These are phyloP conservation scores for Mycena floridula DNA, from an alignment of 768 basidiomycete species.

Conservation along the genomic window DNA sequence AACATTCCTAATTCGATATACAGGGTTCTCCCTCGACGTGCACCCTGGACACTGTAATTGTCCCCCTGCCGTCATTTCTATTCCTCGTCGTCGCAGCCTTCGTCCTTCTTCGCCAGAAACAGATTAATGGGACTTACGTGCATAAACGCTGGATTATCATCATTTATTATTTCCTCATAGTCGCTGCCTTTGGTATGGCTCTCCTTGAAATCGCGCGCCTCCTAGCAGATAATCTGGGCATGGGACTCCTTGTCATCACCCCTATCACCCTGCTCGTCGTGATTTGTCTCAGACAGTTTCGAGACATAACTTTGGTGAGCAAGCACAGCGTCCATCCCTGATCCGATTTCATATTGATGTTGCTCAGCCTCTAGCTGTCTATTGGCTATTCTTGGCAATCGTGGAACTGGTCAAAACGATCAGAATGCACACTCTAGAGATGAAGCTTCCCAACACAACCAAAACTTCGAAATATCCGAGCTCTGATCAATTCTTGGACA, in stretches of 20 bases:
- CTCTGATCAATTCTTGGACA: too few species aligned
- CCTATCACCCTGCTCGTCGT: slow-evolving; percentile 14
- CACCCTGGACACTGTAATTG: slow-evolving; percentile 19
- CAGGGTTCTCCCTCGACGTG: slow-evolving; percentile 26
- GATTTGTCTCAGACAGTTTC: too few species aligned
- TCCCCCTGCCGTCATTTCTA: slow-evolving; percentile 22
- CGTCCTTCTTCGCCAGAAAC: slow-evolving; percentile 2
- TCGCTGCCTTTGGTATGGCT: slow-evolving; percentile 19
- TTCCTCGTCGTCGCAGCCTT: slow-evolving; percentile 11
- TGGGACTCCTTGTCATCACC: slow-evolving; percentile 21
- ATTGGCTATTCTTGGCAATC: too few species aligned
- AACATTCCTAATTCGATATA: too few species aligned
- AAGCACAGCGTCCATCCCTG: too few species aligned
- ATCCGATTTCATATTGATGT: too few species aligned
- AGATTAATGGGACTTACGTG: background rate
- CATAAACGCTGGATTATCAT: slow-evolving; percentile 16
- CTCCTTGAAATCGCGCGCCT: slow-evolving; percentile 23
- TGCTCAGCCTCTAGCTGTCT: too few species aligned
- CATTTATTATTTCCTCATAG: slow-evolving; percentile 18
- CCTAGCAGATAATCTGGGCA: slow-evolving; percentile 17
- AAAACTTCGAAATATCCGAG: too few species aligned
- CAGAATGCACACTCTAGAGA: too few species aligned
- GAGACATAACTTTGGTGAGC: too few species aligned
- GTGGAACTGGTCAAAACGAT: too few species aligned
- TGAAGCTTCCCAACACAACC: too few species aligned